phyloP scores from a whole-genome alignment of 1,284 basidiomycete species.

The Cryptococcus amylolentus region DNA sequence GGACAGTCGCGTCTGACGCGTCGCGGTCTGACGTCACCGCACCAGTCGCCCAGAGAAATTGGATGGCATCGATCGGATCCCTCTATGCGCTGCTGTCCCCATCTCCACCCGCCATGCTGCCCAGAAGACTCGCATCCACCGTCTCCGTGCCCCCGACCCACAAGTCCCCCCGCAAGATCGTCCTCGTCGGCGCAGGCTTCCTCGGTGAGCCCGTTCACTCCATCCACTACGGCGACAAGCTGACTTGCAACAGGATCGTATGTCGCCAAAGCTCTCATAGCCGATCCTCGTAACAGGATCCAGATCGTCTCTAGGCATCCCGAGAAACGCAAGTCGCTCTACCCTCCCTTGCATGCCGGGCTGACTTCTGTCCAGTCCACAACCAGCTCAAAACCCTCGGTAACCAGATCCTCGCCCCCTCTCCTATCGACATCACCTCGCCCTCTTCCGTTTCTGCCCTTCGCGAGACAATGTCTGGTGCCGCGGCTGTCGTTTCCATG shows the following conservation, averaged over 20 bases:
- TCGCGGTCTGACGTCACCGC: too few relatives aligned
- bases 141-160: constrained; percentile 4
- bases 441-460: constrained; percentile 49
- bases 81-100: too few relatives aligned
- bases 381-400: constrained; percentile 32
- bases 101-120: constrained; percentile 8
- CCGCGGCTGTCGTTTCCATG: constrained; percentile 60
- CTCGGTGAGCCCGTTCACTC: constrained; percentile 51
- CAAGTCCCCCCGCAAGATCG: constrained; percentile 51
- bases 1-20: too few relatives aligned
- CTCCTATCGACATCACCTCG: constrained; percentile 58
- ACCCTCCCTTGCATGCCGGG: background rate
- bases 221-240: background rate
- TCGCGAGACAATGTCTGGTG: constrained; percentile 54
- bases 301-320: constrained; percentile 60
- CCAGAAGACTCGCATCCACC: constrained; percentile 18
- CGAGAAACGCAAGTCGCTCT: constrained; percentile 39
- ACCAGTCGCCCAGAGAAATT: too few relatives aligned
- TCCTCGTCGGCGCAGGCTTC: constrained; percentile 65
- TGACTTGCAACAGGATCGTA: constrained; percentile 53
- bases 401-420: constrained; percentile 51
- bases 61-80: too few relatives aligned
- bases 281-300: constrained; percentile 49
- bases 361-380: constrained; percentile 22
- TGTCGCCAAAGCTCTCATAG: constrained; percentile 55